phyloP scores from a whole-genome alignment of 495 filamentous ascomycete species.

The Aspergillus ostianus region DNA sequence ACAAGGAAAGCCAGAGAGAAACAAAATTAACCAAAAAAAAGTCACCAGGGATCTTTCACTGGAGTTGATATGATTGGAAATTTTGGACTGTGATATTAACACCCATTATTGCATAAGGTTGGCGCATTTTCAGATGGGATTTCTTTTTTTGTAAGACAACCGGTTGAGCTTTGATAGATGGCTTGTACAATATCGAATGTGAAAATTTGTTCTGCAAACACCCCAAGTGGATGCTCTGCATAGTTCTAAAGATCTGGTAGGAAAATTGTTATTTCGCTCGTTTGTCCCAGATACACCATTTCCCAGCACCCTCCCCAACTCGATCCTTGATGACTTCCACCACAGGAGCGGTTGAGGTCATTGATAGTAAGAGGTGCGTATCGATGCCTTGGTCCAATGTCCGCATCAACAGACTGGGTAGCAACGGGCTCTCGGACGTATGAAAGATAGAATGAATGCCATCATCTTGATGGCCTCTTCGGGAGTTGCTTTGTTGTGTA shows the following conservation, averaged over 20 bases:
- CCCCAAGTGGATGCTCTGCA: background rate
- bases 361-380: conserved; percentile 41
- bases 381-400: conserved; percentile 44
- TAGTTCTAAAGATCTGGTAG: background rate
- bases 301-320: conserved; percentile 33
- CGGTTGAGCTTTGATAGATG: background rate
- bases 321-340: conserved; percentile 47
- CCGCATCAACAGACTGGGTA: conserved; percentile 39
- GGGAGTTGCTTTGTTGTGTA: background rate
- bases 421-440: conserved; percentile 18
- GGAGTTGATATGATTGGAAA: conserved; percentile 31
- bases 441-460: conserved; percentile 38
- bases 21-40: conserved; percentile 12
- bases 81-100: conserved; percentile 8
- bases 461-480: conserved; percentile 14
- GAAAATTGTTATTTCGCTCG: background rate
- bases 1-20: background rate
- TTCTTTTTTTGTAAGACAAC: background rate
- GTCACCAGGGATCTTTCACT: conserved; percentile 18
- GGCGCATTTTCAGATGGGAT: conserved; percentile 4
- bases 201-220: background rate
- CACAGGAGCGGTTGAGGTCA: conserved; percentile 21
- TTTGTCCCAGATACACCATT: conserved; percentile 37
- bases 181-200: background rate
- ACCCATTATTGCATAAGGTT: conserved; percentile 8